Percentiles rank a stretch among this genome's conserved stretches.
Conservation (phyloP, 2,329 filamentous ascomycete species). For the Sphaceloma murrayae region DNA sequence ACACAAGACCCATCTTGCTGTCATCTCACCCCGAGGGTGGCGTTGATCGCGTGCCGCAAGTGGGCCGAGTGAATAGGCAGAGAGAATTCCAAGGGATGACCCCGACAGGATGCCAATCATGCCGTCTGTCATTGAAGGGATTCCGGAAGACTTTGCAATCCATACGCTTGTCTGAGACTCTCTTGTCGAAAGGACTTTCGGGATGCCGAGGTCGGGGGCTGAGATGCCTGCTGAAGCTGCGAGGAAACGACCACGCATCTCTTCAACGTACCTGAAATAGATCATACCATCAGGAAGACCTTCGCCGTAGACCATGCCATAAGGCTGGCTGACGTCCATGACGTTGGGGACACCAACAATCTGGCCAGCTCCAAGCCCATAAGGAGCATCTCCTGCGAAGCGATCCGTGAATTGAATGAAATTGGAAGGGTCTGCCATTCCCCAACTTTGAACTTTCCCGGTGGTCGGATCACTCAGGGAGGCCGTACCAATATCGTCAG, state of each 20-base stretch:
- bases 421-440: conserved; percentile 62
- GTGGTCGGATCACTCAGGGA: conserved; percentile 70
- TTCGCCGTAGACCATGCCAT: conserved; percentile 76
- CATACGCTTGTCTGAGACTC: conserved; percentile 73
- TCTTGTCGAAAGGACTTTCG: conserved; percentile 57
- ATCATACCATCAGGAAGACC: conserved; percentile 73
- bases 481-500: conserved; percentile 66
- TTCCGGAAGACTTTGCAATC: conserved; percentile 72
- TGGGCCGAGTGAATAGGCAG: conserved; percentile 60
- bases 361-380: conserved; percentile 68
- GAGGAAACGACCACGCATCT: conserved; percentile 69
- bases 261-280: conserved; percentile 65
- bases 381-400: conserved; percentile 62
- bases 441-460: conserved; percentile 74
- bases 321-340: conserved; percentile 82
- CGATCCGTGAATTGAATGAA: conserved; percentile 71
- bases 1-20: conserved; percentile 79
- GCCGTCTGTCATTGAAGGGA: conserved; percentile 64
- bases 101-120: conserved; percentile 75
- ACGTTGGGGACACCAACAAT: conserved; percentile 68
- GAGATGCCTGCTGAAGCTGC: conserved; percentile 51
- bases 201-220: conserved; percentile 62
- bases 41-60: conserved; percentile 45
- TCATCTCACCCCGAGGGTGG: conserved; percentile 65
- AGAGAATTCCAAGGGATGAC: conserved; percentile 73